Evolutionary conservation across 2,329 filamentous ascomycete species (phyloP).

Genomic region (Ilyonectria destructans): DNA sequence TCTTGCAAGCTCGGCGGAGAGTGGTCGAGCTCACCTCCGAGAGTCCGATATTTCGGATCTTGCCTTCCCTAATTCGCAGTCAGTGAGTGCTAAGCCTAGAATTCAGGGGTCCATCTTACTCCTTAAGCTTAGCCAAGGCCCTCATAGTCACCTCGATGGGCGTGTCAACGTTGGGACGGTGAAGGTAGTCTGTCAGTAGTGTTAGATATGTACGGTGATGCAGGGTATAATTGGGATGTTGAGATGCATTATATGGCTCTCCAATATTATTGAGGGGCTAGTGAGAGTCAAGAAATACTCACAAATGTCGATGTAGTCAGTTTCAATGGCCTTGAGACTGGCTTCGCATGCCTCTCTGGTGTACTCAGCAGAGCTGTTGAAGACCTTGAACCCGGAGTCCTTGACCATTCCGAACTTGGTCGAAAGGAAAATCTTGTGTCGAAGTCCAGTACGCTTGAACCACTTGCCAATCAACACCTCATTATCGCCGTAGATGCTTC

Average conservation of each 20-base stretch:
- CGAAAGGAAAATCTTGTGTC: conserved; percentile 63
- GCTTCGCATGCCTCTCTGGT: conserved; percentile 41
- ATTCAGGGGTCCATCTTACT: conserved; percentile 34
- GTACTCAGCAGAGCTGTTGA: conserved; percentile 21
- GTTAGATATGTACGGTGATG: neutral
- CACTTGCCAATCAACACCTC: conserved; percentile 65
- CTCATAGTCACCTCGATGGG: conserved; percentile 65
- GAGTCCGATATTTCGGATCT: conserved; percentile 70
- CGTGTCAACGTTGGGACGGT: conserved; percentile 61
- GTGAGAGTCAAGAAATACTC: neutral
- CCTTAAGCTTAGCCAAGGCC: conserved; percentile 62
- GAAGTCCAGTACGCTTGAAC: conserved; percentile 62
- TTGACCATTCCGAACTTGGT: conserved; percentile 50
- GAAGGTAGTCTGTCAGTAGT: conserved; percentile 58
- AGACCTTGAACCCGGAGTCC: neutral
- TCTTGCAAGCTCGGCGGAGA: conserved; percentile 65
- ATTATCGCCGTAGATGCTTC: conserved; percentile 58
- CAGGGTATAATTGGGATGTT: neutral
- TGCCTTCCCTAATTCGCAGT: conserved; percentile 59
- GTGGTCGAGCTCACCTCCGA: conserved; percentile 63
- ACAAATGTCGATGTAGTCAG: conserved; percentile 66
- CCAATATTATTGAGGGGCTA: neutral
- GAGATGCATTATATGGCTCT: neutral
- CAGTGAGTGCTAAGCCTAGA: neutral
- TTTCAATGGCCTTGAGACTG: conserved; percentile 57